Percentiles rank a stretch among this genome's conserved stretches.
Evolutionary conservation across 2,329 filamentous ascomycete species (phyloP).

Genomic region (Aspergillus puulaauensis): DNA sequence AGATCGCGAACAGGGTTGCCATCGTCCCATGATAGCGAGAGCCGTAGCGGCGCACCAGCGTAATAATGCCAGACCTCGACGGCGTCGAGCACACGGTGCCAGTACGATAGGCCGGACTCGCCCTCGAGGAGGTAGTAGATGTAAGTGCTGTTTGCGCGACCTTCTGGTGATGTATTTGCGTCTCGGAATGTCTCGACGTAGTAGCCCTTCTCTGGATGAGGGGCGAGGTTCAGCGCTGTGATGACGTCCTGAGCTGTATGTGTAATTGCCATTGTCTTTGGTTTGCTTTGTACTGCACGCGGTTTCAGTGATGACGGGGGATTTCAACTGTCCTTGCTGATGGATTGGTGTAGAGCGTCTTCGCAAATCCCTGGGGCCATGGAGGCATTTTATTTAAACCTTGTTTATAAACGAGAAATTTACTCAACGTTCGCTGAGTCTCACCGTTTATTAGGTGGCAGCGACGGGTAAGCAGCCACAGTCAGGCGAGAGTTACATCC

Average conservation of each 20-base stretch:
- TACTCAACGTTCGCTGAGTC: too few relatives aligned
- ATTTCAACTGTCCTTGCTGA: neutral
- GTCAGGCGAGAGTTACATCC: too few relatives aligned
- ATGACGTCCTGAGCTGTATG: conserved; percentile 1
- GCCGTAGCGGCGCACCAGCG: neutral
- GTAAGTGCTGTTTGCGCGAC: neutral
- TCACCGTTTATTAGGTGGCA: too few relatives aligned
- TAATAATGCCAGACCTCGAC: conserved; percentile 7
- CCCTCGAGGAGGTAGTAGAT: conserved; percentile 6
- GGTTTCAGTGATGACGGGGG: neutral
- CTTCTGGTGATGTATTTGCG: neutral
- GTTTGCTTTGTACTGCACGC: neutral
- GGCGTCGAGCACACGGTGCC: conserved; percentile 5
- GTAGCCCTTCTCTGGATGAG: conserved; percentile 3
- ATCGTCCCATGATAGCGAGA: conserved; percentile 1
- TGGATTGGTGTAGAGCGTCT: too few relatives aligned
- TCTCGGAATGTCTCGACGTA: conserved; percentile 6
- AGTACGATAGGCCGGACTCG: neutral
- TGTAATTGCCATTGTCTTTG: neutral
- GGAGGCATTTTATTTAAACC: too few relatives aligned
- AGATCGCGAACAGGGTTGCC: neutral
- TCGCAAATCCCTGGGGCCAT: too few relatives aligned
- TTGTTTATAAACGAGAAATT: too few relatives aligned
- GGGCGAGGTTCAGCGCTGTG: neutral
- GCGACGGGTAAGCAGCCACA: too few relatives aligned